Evolutionary conservation across 257 asterid species (phyloP), one percentile per base, ranked within the genome.

Genomic region (Coffea canephora): DNA sequence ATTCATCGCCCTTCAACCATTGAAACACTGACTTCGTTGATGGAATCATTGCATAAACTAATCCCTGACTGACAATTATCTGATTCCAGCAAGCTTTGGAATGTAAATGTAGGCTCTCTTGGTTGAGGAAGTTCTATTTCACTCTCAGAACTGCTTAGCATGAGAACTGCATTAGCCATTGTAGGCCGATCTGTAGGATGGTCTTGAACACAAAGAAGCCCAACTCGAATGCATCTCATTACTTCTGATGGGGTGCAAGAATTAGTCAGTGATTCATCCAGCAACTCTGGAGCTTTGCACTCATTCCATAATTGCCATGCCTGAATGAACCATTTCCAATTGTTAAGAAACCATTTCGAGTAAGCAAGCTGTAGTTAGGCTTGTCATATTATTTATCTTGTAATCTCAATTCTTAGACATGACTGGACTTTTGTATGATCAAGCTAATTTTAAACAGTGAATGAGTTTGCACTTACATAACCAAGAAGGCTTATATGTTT

Each of bases 221-320:
- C 91, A 19, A 90, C 82, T 9, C 85, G 88, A 61, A 90, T 85
- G 88, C 92, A 92, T 70, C 88, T 87, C 54, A 61, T 73, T 8
- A 88, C 79, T 50, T 86, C 90, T 59, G 36, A 77, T 50, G 55
- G 13, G 3, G 66, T 41, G 8, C 73, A 27, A 0, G 79, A 62
- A 25, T 78, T 86, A 16, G 68, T 82, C 12, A 89, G 68, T 66
- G 78, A 71, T 70, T 88, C 81, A 57, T 89, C 96, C 14, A 89
- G 81, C 23, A 91, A 86, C 39, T 61, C 83, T 71, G 79, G 55
- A 7, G 85, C 88, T 21, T 83, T 85, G 21, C 78, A 78, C 75
- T 87, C 92, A 59, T 71, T 81, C 93, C 95, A 85, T 67, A 90
- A 14, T 69, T 87, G 79, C 95, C 95, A 90, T 39, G 89, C 96